These are phyloP conservation scores for Verticillium nubilum DNA, from an alignment of 2,329 filamentous ascomycete species.

Conservation along the genomic window DNA sequence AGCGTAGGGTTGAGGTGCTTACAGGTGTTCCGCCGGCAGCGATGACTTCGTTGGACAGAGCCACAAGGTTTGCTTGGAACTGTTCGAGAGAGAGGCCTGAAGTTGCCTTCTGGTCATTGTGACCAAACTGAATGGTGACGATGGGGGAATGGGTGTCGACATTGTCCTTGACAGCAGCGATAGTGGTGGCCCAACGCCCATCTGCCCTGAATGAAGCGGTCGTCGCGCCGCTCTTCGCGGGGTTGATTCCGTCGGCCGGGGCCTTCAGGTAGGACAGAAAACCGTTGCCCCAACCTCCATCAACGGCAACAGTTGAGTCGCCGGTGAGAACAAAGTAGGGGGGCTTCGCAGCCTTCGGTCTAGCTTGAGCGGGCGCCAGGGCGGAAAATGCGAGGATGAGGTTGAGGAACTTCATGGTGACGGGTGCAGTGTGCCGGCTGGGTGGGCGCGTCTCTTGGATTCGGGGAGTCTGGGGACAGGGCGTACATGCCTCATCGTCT, in stretches of 20 bases:
- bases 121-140: slow-evolving; percentile 45
- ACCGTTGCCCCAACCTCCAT: slow-evolving; percentile 53
- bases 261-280: slow-evolving; percentile 44
- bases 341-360: slow-evolving; percentile 13
- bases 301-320: slow-evolving; percentile 41
- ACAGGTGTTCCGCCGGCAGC: slow-evolving; percentile 37
- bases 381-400: not conserved
- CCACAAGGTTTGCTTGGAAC: slow-evolving; percentile 45
- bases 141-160: slow-evolving; percentile 24
- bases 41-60: slow-evolving; percentile 36
- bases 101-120: slow-evolving; percentile 54
- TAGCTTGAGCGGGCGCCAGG: not conserved
- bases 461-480: not conserved
- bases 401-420: not conserved
- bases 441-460: not conserved
- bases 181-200: slow-evolving; percentile 46
- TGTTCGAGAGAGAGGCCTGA: slow-evolving; percentile 38
- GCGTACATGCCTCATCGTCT: not conserved
- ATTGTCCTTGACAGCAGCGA: slow-evolving; percentile 33
- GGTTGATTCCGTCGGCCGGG: slow-evolving; percentile 48
- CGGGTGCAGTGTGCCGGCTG: not conserved
- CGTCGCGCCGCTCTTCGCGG: slow-evolving; percentile 50
- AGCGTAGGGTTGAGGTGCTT: slow-evolving; percentile 4
- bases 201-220: slow-evolving; percentile 47
- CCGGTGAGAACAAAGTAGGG: slow-evolving; percentile 43